phyloP scores from a whole-genome alignment of 257 asterid species.

The Nicotiana benthamiana region DNA sequence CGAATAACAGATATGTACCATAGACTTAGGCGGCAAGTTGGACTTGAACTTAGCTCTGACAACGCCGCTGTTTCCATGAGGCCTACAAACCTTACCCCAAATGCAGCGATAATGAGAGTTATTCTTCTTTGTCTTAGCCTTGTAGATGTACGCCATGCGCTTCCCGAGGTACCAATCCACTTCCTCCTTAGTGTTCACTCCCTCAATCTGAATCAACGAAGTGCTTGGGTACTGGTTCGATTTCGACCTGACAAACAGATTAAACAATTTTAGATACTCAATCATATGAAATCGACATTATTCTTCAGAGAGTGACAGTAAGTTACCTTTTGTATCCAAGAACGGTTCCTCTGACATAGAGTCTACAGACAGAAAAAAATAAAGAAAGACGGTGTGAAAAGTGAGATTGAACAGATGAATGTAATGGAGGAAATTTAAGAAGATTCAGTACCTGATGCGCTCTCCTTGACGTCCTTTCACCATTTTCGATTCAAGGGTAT shows the following conservation, averaged over 20 bases:
- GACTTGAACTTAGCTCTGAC: conserved; percentile 76
- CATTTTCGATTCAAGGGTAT: conserved; percentile 20
- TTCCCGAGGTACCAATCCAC: conserved; percentile 85
- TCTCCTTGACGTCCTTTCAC: conserved; percentile 74
- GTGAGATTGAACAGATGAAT: not conserved
- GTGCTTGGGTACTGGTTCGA: conserved; percentile 96
- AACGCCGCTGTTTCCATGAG: conserved; percentile 86
- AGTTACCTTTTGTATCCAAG: conserved; percentile 60
- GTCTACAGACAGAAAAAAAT: conserved; percentile 16
- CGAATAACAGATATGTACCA: conserved; percentile 24
- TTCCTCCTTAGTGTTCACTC: conserved; percentile 88
- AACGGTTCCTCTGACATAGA: conserved; percentile 46
- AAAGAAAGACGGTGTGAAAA: not conserved
- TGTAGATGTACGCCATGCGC: conserved; percentile 77
- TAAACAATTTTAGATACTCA: not conserved
- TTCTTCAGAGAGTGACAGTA: not conserved
- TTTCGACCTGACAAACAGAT: conserved; percentile 44
- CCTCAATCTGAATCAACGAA: conserved; percentile 78
- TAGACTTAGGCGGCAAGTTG: conserved; percentile 67
- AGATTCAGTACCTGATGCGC: conserved; percentile 39
- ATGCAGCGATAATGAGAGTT: conserved; percentile 90
- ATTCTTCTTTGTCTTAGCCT: conserved; percentile 77
- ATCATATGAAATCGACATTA: not conserved
- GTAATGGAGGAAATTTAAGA: not conserved
- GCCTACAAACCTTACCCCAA: conserved; percentile 82